Conservation (phyloP, 2,329 filamentous ascomycete species). For the Chaetomium strumarium region DNA sequence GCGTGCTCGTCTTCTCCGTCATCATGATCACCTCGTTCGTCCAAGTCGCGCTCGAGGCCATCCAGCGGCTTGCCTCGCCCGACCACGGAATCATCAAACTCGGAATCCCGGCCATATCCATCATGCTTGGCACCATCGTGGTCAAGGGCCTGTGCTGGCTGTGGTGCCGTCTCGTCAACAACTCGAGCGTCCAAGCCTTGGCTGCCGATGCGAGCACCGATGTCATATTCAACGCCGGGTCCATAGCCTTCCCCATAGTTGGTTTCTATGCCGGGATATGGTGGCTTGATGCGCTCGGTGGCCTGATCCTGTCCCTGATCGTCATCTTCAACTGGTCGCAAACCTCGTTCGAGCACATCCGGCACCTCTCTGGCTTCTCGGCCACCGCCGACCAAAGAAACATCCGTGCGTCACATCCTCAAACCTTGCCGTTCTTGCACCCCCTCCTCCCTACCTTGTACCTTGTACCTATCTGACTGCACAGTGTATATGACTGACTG, state of each 20-base stretch:
- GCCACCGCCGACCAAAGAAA: slow-evolving; percentile 78
- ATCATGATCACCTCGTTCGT: slow-evolving; percentile 84
- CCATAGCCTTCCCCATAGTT: slow-evolving; percentile 78
- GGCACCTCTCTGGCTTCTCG: slow-evolving; percentile 72
- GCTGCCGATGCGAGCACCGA: slow-evolving; percentile 38
- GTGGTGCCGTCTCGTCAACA: slow-evolving; percentile 81
- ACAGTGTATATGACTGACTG: too few relatives aligned
- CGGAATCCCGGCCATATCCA: slow-evolving; percentile 63
- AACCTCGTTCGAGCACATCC: slow-evolving; percentile 70
- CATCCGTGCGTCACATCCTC: slow-evolving; percentile 40
- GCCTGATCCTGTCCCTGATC: slow-evolving; percentile 68
- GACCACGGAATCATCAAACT: slow-evolving; percentile 68
- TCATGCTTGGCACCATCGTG: slow-evolving; percentile 76
- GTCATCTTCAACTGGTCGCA: slow-evolving; percentile 75
- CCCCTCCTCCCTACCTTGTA: too few relatives aligned
- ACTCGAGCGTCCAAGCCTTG: slow-evolving; percentile 78
- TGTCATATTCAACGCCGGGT: slow-evolving; percentile 86
- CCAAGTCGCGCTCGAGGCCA: slow-evolving; percentile 67
- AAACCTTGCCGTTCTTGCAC: not conserved
- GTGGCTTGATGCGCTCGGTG: slow-evolving; percentile 79
- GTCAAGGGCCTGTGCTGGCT: slow-evolving; percentile 81
- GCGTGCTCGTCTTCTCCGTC: slow-evolving; percentile 74
- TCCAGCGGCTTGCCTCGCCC: slow-evolving; percentile 54
- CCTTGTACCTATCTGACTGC: too few relatives aligned
- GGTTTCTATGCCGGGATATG: slow-evolving; percentile 71